Percentiles rank a stretch among this genome's conserved stretches.
These are phyloP conservation scores for Cinchona pubescens DNA, from an alignment of 257 asterid genomes.

Conservation along the genomic window DNA sequence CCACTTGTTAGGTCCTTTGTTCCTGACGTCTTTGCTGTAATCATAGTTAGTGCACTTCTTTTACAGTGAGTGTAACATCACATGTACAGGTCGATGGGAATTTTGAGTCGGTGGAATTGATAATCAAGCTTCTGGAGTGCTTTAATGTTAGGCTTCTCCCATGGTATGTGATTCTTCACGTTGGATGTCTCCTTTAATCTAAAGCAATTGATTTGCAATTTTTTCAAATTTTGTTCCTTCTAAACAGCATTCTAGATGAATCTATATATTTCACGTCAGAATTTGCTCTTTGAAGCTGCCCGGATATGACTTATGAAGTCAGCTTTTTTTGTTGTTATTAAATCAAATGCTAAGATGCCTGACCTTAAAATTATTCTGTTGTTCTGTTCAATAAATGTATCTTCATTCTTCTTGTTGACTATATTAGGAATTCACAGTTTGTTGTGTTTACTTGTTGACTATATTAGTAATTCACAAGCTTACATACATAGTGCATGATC, in stretches of 20 bases:
- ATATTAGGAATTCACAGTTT: too few species aligned
- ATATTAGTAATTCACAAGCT: too few species aligned
- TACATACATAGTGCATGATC: neutral
- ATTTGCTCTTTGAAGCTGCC: too few species aligned
- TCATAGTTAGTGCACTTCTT: neutral
- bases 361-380: too few species aligned
- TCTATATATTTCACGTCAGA: neutral
- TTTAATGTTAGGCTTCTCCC: conserved; percentile 72
- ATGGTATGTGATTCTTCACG: conserved; percentile 45
- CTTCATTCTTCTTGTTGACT: too few species aligned
- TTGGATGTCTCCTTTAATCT: neutral
- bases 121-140: conserved; percentile 67
- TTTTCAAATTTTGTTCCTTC: neutral
- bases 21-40: neutral
- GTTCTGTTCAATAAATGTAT: too few species aligned
- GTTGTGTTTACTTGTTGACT: too few species aligned
- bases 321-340: too few species aligned
- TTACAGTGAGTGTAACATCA: conserved; percentile 1
- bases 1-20: neutral
- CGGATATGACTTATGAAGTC: too few species aligned
- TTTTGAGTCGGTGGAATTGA: conserved; percentile 38
- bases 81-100: conserved; percentile 55
- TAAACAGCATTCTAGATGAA: neutral
- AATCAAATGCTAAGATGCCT: too few species aligned
- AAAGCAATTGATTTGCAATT: neutral